Base-by-base conservation (phyloP, 148 eudicot species). In the Suaeda aralocaspica region DNA sequence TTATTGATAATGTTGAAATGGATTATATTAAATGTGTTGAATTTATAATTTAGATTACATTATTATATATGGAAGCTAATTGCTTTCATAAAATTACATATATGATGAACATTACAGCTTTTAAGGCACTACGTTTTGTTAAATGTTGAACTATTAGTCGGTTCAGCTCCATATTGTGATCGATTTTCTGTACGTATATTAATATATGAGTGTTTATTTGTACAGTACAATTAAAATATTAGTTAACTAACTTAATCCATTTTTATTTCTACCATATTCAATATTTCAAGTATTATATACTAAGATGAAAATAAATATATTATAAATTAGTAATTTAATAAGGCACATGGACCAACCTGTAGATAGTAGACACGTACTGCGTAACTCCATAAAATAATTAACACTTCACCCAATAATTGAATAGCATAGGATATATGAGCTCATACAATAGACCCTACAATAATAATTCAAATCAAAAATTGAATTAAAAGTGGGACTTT, bases 311-410 rank as follows among this genome's bases (percentile, higher is more conserved):
- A 36, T 36, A 36, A 3, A 3, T 36, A 66, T 42, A 24, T n/a
- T 12, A n/a, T n/a, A n/a, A n/a, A n/a, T n/a, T n/a, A n/a, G n/a
- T n/a, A 30, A 9, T 24, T 33, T 2, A 21, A 51, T 34, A n/a
- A 22, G 55, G 29, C 78, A 75, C 78, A 75, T 75, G 78, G 73
- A 52, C 46, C 74, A 76, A 69, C 74, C 74, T 76, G 78, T 76
- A 63, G 69, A 48, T 39, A 57, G 1, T 44, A 13, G 74, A 70
- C 66, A 76, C 74, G 66, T 76, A 76, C 18, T 15, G 9, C 30
- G 59, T 70, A 64, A 53, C 12, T 64, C 22, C 29, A 55, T 41
- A 30, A 69, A 52, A 41, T 62, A 63, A 50, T 62, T 62, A 30
- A 22, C 49, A 34, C 41, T 42, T 69, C 28, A 3, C 42, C 79